These are phyloP conservation scores for Candida koratica DNA, from an alignment of 805 yeast genomes.

Conservation along the genomic window DNA sequence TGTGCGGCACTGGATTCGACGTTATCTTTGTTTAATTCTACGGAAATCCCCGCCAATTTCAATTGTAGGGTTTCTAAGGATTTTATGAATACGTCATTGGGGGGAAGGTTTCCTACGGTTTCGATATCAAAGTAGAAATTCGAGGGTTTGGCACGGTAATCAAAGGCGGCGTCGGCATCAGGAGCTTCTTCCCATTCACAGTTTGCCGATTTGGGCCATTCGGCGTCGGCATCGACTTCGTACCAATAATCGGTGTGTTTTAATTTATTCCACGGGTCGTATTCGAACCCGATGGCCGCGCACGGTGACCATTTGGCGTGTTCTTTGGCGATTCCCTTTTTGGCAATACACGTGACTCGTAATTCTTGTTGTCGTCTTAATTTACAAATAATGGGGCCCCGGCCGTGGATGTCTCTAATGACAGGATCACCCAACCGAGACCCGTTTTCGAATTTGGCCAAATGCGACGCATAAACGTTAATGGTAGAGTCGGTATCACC, in stretches of 20 bases:
- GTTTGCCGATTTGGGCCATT: conserved; percentile 90
- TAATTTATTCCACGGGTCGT: conserved; percentile 98
- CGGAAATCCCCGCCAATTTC: conserved; percentile 83
- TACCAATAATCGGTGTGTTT: conserved; percentile 96
- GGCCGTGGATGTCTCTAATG: conserved; percentile 66
- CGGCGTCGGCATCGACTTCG: conserved; percentile 80
- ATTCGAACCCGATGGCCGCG: conserved; percentile 92
- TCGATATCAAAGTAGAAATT: conserved; percentile 87
- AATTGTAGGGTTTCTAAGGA: conserved; percentile 83
- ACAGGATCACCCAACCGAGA: conserved; percentile 75
- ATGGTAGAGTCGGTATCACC: conserved; percentile 86
- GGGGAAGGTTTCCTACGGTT: conserved; percentile 83
- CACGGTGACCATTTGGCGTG: conserved; percentile 99
- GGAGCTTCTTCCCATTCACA: conserved; percentile 97
- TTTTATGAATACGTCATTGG: conserved; percentile 82
- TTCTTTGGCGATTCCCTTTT: conserved; percentile 95
- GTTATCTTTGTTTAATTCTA: conserved; percentile 53
- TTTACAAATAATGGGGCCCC: conserved; percentile 90
- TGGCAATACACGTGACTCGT: conserved; percentile 86
- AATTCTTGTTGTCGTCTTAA: conserved; percentile 90
- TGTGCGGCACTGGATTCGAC: conserved; percentile 36
- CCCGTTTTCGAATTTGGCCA: conserved; percentile 44
- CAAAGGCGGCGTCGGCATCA: conserved; percentile 78
- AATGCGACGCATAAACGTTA: conserved; percentile 84
- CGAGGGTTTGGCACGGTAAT: conserved; percentile 75